phyloP scores from a whole-genome alignment of 441 rosid genomes.

The Geranium incanum region DNA sequence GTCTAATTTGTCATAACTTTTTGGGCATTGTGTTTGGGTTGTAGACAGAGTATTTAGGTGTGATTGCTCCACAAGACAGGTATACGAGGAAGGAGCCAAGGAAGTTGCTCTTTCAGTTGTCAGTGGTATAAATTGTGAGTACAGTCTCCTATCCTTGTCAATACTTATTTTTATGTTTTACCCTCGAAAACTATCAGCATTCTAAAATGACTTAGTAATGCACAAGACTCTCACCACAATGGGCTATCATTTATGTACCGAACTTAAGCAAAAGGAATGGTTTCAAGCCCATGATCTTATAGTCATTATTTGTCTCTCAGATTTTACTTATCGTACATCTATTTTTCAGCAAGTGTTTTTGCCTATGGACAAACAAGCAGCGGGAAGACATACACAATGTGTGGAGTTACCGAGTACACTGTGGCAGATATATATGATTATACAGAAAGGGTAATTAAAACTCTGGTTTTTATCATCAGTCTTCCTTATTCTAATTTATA shows the following conservation, averaged over 20 bases:
- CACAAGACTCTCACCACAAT: not conserved
- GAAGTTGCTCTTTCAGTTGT: slow-evolving; percentile 73
- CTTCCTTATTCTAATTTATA: not conserved
- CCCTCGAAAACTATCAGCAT: not conserved
- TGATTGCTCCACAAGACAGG: slow-evolving; percentile 49
- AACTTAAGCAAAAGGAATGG: not conserved
- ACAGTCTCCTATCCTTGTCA: slow-evolving; percentile 14
- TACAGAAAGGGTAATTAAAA: slow-evolving; percentile 47
- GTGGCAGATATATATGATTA: slow-evolving; percentile 79
- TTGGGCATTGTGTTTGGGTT: slow-evolving; percentile 19
- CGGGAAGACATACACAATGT: slow-evolving; percentile 74
- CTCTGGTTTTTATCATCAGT: not conserved
- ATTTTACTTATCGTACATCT: not conserved
- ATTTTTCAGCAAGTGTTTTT: slow-evolving; percentile 79
- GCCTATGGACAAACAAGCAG: slow-evolving; percentile 98
- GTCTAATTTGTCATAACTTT: slow-evolving; percentile 1
- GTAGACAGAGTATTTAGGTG: slow-evolving; percentile 67
- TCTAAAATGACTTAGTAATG: not conserved
- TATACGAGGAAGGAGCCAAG: slow-evolving; percentile 73
- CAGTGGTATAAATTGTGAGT: slow-evolving; percentile 72
- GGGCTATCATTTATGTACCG: not conserved
- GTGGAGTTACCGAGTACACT: slow-evolving; percentile 69
- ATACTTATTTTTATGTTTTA: not conserved
- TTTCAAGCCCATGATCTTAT: not conserved
- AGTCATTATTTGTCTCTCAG: not conserved